Conservation (phyloP, 352 stramenopile genomes). For the Pythium chondricola region DNA sequence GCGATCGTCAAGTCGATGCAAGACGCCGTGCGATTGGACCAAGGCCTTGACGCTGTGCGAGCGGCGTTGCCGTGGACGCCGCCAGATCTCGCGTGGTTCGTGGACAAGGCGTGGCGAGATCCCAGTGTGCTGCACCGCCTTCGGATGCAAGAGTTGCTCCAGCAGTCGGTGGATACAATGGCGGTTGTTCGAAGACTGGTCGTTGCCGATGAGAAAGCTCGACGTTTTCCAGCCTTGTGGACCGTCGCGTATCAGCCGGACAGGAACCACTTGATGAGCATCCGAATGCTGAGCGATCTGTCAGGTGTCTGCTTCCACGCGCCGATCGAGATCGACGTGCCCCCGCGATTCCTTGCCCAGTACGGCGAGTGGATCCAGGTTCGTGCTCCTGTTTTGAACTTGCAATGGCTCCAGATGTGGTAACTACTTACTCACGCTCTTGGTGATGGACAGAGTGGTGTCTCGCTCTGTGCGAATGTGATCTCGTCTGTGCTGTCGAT, state of each 20-base stretch:
- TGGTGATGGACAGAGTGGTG: neutral
- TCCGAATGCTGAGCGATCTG: slow-evolving; percentile 18
- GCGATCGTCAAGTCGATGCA: slow-evolving; percentile 1
- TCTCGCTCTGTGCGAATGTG: neutral
- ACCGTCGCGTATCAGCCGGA: neutral
- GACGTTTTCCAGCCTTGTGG: slow-evolving; percentile 14
- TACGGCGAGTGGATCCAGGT: slow-evolving; percentile 1
- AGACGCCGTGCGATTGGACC: neutral
- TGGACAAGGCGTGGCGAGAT: slow-evolving; percentile 11
- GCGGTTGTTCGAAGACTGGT: slow-evolving; percentile 8
- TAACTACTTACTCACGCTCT: no score
- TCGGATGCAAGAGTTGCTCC: slow-evolving; percentile 2
- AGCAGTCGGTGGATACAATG: slow-evolving; percentile 6
- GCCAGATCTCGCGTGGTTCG: slow-evolving; percentile 9
- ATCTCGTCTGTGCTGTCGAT: neutral
- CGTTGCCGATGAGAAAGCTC: neutral
- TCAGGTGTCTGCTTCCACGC: slow-evolving; percentile 17
- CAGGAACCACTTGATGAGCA: neutral
- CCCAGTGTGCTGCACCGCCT: slow-evolving; percentile 1
- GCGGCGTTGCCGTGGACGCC: slow-evolving; percentile 3
- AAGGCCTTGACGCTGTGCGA: neutral
- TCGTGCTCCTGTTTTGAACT: no score
- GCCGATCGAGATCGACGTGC: slow-evolving; percentile 18
- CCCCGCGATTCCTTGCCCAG: slow-evolving; percentile 2
- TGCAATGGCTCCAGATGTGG: no score